Evolutionary conservation across 495 filamentous ascomycete species (phyloP).

Genomic region (Xylaria castorea): DNA sequence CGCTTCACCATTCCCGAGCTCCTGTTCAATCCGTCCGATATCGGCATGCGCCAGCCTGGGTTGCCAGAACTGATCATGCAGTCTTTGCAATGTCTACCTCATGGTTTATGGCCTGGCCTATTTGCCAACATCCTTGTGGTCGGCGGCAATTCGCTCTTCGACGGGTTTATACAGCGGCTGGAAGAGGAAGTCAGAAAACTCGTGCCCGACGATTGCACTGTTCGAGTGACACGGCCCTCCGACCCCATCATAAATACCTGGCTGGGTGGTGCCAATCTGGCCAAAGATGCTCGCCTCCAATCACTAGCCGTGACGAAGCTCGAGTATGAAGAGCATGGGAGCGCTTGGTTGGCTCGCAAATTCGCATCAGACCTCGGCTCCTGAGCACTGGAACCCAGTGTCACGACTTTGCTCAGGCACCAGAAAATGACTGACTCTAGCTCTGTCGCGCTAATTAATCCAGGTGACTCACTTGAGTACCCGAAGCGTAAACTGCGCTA

Average conservation of each 20-base stretch:
- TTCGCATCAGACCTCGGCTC: conserved; percentile 57
- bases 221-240: conserved; percentile 71
- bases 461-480: not conserved
- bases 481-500: not conserved
- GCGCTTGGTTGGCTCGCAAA: conserved; percentile 75
- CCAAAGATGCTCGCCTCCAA: conserved; percentile 68
- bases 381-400: conserved; percentile 1
- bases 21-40: conserved; percentile 83
- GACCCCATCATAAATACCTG: conserved; percentile 85
- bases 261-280: conserved; percentile 80
- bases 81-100: conserved; percentile 75
- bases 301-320: conserved; percentile 76
- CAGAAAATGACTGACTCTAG: conserved; percentile 28
- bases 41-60: conserved; percentile 86
- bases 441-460: not conserved
- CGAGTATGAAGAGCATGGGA: conserved; percentile 90
- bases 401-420: conserved; percentile 56
- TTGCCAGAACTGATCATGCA: conserved; percentile 83
- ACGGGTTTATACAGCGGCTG: conserved; percentile 83
- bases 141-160: conserved; percentile 81
- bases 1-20: conserved; percentile 91
- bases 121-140: conserved; percentile 88
- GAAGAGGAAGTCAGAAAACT: conserved; percentile 77
- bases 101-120: conserved; percentile 76
- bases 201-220: conserved; percentile 76